Conservation (phyloP, 257 asterid genomes). For the Solanum etuberosum region DNA sequence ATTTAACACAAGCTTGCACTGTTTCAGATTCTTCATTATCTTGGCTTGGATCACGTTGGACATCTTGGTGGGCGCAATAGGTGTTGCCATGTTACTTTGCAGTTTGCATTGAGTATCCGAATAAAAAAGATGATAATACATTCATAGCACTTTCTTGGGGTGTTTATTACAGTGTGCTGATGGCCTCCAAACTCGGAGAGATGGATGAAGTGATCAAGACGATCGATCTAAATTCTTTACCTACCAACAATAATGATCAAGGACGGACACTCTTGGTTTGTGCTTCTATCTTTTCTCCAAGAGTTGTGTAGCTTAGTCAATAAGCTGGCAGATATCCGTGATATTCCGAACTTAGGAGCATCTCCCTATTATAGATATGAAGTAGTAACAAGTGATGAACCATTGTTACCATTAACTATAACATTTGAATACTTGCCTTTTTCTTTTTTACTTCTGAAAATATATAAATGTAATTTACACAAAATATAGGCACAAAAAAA, state of each 20-base stretch:
- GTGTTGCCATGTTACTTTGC: slow-evolving; percentile 16
- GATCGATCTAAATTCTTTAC: slow-evolving; percentile 41
- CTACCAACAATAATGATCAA: slow-evolving; percentile 24
- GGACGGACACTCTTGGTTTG: slow-evolving; percentile 95
- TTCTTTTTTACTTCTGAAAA: neutral
- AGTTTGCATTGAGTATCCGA: neutral
- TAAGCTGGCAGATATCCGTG: slow-evolving; percentile 36
- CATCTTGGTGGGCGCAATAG: slow-evolving; percentile 88
- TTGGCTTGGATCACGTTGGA: slow-evolving; percentile 95
- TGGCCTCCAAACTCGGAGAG: slow-evolving; percentile 81
- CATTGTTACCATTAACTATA: neutral
- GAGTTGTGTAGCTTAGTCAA: neutral
- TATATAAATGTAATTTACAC: too few relatives aligned
- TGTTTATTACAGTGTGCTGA: slow-evolving; percentile 41
- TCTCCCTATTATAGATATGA: neutral
- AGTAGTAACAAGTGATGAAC: neutral
- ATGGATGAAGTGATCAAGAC: slow-evolving; percentile 69
- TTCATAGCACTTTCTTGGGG: neutral
- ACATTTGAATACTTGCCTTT: neutral
- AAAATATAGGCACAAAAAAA: neutral
- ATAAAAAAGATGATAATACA: neutral
- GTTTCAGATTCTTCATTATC: slow-evolving; percentile 89
- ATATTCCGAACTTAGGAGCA: slow-evolving; percentile 11
- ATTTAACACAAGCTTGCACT: slow-evolving; percentile 9
- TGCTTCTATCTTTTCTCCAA: slow-evolving; percentile 43